phyloP scores from a whole-genome alignment of 331 rosid genomes.

The Acacia pycnantha region DNA sequence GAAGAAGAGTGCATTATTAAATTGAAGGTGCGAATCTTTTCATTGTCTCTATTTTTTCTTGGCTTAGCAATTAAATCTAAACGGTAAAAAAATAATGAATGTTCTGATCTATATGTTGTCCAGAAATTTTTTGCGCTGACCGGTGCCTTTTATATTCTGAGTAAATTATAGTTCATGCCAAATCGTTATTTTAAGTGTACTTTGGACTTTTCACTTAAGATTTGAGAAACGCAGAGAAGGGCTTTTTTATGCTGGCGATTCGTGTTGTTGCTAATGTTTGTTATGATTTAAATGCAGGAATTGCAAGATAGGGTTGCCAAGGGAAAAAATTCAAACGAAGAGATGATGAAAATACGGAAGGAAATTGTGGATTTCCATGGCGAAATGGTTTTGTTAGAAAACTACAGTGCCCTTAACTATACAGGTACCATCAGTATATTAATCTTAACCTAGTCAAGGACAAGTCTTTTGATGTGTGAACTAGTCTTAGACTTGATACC shows the following conservation, averaged over 20 bases:
- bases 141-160: neutral
- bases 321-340: neutral
- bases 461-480: neutral
- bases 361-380: neutral
- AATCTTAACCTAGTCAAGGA: neutral
- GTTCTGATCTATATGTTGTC: neutral
- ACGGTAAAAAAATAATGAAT: neutral
- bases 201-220: neutral
- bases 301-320: neutral
- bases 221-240: neutral
- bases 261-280: neutral
- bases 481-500: neutral
- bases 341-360: neutral
- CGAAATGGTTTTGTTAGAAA: neutral
- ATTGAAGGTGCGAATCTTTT: neutral
- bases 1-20: neutral
- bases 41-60: neutral
- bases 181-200: neutral
- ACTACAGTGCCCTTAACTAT: neutral
- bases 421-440: neutral
- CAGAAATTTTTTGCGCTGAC: neutral
- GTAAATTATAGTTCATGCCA: neutral
- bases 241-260: neutral
- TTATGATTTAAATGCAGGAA: neutral
- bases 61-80: neutral